Evolutionary conservation across 257 asterid species (phyloP).

Genomic region (Nicotiana otophora): DNA sequence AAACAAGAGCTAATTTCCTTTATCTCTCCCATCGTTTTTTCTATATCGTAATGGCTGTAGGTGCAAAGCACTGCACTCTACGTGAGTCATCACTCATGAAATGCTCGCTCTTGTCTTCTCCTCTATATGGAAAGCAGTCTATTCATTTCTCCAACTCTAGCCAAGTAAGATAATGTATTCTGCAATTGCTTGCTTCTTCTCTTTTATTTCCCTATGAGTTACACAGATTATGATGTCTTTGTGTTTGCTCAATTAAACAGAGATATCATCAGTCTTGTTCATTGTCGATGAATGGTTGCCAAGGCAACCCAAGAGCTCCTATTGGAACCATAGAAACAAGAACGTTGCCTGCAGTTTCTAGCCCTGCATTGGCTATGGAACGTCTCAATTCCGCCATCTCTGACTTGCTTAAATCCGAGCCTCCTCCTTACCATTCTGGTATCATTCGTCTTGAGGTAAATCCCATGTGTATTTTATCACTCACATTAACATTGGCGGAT

Average conservation of each 20-base stretch:
- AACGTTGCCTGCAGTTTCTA: slow-evolving; percentile 41
- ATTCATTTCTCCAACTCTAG: slow-evolving; percentile 25
- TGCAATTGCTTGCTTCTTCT: neutral
- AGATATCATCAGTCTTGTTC: slow-evolving; percentile 42
- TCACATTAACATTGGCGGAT: neutral
- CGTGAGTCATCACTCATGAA: slow-evolving; percentile 22
- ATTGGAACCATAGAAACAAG: slow-evolving; percentile 58
- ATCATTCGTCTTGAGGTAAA: slow-evolving; percentile 76
- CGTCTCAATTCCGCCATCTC: slow-evolving; percentile 58
- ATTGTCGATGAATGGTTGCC: slow-evolving; percentile 63
- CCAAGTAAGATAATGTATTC: neutral
- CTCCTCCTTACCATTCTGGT: slow-evolving; percentile 51
- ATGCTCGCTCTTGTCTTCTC: slow-evolving; percentile 26
- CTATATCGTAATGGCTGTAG: slow-evolving; percentile 25
- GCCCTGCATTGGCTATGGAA: slow-evolving; percentile 51
- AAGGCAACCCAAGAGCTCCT: slow-evolving; percentile 53
- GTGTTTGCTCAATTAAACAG: slow-evolving; percentile 14
- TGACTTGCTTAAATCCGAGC: slow-evolving; percentile 32
- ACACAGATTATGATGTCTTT: neutral
- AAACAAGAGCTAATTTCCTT: neutral
- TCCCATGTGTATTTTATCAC: neutral
- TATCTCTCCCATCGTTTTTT: neutral
- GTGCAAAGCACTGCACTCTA: slow-evolving; percentile 24
- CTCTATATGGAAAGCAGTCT: slow-evolving; percentile 35
- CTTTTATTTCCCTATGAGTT: neutral